phyloP scores from a whole-genome alignment of 495 filamentous ascomycete species.

The Podospora sp. region DNA sequence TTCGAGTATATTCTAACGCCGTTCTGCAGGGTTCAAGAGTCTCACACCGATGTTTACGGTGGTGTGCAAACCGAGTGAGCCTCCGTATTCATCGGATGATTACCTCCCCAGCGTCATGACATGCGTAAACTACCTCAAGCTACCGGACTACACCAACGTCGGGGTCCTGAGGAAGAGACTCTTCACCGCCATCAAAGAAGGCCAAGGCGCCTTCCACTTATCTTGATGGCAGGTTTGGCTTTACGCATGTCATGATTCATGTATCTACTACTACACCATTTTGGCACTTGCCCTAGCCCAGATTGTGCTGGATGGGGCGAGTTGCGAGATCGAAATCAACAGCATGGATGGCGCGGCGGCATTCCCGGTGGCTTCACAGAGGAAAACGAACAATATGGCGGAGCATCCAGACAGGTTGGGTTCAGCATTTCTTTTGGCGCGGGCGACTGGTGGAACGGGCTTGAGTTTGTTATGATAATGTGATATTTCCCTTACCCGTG shows the following conservation, averaged over 20 bases:
- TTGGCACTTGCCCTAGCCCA: not conserved
- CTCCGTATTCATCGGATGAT: slow-evolving; percentile 92
- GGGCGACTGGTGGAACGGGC: not conserved
- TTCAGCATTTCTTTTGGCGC: not conserved
- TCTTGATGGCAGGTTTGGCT: slow-evolving; percentile 57
- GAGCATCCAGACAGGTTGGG: slow-evolving; percentile 13
- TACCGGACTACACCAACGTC: slow-evolving; percentile 90
- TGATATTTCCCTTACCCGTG: not conserved
- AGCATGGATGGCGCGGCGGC: slow-evolving; percentile 22
- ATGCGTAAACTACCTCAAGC: slow-evolving; percentile 98
- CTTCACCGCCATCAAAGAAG: slow-evolving; percentile 86
- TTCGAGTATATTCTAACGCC: slow-evolving; percentile 24
- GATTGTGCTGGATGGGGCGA: not conserved
- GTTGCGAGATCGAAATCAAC: not conserved
- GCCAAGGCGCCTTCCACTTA: slow-evolving; percentile 98
- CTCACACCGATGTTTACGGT: slow-evolving; percentile 98
- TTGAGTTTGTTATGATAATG: slow-evolving; percentile 8
- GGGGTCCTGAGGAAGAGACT: slow-evolving; percentile 75
- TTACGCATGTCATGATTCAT: slow-evolving; percentile 13
- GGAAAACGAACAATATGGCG: not conserved
- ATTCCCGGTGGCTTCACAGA: not conserved
- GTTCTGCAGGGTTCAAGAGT: slow-evolving; percentile 82
- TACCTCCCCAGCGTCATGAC: slow-evolving; percentile 99
- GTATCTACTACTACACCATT: slow-evolving; percentile 15
- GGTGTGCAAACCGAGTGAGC: slow-evolving; percentile 96